phyloP scores from a whole-genome alignment of 768 basidiomycete genomes.

The Hygrophorus pudorinus region DNA sequence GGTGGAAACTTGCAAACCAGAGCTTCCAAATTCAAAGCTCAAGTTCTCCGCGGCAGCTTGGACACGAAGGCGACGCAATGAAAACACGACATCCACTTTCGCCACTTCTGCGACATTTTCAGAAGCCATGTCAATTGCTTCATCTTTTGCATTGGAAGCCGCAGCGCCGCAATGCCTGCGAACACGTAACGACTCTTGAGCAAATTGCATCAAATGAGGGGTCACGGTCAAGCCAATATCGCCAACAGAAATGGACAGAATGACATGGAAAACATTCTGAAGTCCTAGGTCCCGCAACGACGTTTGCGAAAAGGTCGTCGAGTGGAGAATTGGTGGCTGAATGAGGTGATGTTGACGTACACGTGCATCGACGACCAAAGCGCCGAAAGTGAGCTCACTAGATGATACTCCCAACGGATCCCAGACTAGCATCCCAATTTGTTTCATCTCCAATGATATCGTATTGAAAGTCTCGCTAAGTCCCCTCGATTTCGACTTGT shows the following conservation, averaged over 20 bases:
- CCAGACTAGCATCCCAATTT: too few species aligned
- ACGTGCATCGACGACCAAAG: slow-evolving; percentile 19
- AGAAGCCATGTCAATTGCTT: not conserved
- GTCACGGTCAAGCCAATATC: slow-evolving; percentile 33
- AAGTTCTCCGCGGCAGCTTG: slow-evolving; percentile 65
- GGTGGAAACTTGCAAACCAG: slow-evolving; percentile 27
- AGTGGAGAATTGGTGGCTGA: slow-evolving; percentile 10
- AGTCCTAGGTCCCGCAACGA: slow-evolving; percentile 29
- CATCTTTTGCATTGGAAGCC: not conserved
- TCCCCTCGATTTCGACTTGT: not conserved
- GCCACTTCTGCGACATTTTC: slow-evolving; percentile 7
- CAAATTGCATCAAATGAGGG: slow-evolving; percentile 54
- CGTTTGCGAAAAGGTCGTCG: slow-evolving; percentile 31
- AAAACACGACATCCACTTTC: slow-evolving; percentile 28
- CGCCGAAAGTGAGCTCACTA: slow-evolving; percentile 18
- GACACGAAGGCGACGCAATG: slow-evolving; percentile 36
- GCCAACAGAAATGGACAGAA: slow-evolving; percentile 28
- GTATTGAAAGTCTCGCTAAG: not conserved
- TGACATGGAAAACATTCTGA: slow-evolving; percentile 19
- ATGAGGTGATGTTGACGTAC: slow-evolving; percentile 15
- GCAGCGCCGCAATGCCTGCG: slow-evolving; percentile 21
- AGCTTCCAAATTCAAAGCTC: slow-evolving; percentile 47
- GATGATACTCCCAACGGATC: not conserved
- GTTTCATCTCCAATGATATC: not conserved
- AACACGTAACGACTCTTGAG: slow-evolving; percentile 44